Evolutionary conservation across 2,329 filamentous ascomycete genomes (phyloP).

Genomic region (Colletotrichum spaethianum): DNA sequence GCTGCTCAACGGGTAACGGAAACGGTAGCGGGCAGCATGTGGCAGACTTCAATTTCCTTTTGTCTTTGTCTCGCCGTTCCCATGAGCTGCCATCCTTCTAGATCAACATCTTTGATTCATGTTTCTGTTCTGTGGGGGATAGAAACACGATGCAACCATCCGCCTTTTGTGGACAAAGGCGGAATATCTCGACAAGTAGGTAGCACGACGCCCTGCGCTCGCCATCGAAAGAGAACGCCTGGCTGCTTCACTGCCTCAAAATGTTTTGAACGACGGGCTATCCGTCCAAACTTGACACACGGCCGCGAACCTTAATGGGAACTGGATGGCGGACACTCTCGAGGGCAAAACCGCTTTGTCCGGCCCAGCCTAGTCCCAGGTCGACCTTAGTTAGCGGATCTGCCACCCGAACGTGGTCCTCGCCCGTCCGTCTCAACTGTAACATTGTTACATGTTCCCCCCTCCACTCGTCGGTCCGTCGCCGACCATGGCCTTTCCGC

Average conservation of each 20-base stretch:
- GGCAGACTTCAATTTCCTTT: slow-evolving; percentile 26
- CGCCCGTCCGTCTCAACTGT: slow-evolving; percentile 39
- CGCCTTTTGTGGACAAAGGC: background rate
- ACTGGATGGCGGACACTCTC: slow-evolving; percentile 12
- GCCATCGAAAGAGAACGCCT: background rate
- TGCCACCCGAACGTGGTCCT: slow-evolving; percentile 41
- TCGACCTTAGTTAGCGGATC: slow-evolving; percentile 39
- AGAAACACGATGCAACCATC: slow-evolving; percentile 30
- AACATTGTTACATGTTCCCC: slow-evolving; percentile 33
- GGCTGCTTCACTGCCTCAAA: slow-evolving; percentile 30
- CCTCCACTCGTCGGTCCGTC: slow-evolving; percentile 22
- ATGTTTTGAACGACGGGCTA: slow-evolving; percentile 35
- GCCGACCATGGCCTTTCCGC: slow-evolving; percentile 22
- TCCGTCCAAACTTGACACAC: slow-evolving; percentile 42
- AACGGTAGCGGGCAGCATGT: slow-evolving; percentile 26
- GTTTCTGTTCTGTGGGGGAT: slow-evolving; percentile 20
- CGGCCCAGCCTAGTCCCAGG: slow-evolving; percentile 32
- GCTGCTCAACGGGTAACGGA: slow-evolving; percentile 23
- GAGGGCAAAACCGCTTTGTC: slow-evolving; percentile 34
- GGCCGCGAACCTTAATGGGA: slow-evolving; percentile 35
- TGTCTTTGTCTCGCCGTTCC: slow-evolving; percentile 38
- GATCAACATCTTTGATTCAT: slow-evolving; percentile 23
- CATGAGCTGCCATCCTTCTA: slow-evolving; percentile 14
- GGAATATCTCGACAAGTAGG: background rate
- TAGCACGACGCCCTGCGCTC: background rate